Percentiles rank a stretch among this genome's conserved stretches.
phyloP scores from a whole-genome alignment of 2,329 filamentous ascomycete species.

The Colletotrichum sp. region DNA sequence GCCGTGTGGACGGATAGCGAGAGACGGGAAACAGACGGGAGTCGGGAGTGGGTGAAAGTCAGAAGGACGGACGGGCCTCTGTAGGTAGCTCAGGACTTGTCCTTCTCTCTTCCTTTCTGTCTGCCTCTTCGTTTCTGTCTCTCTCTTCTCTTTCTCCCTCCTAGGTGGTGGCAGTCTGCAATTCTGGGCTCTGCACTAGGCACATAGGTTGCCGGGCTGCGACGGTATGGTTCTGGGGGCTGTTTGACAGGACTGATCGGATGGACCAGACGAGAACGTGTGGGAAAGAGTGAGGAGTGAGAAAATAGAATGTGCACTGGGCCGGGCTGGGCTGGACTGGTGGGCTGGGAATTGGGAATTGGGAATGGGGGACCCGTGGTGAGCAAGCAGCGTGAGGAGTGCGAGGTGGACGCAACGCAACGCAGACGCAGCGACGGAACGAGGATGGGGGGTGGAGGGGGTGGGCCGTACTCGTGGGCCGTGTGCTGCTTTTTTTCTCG shows the following conservation, averaged over 20 bases:
- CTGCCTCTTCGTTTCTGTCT: not conserved
- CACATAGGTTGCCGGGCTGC: not conserved
- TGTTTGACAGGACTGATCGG: not conserved
- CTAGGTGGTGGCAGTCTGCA: not conserved
- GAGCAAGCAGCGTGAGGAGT: not conserved
- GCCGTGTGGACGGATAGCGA: not conserved
- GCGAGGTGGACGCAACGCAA: not conserved
- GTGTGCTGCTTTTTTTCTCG: not conserved
- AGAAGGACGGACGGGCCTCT: not conserved
- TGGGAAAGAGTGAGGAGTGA: slow-evolving; percentile 6
- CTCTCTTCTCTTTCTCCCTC: not conserved
- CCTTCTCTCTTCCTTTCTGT: not conserved
- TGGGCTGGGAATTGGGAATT: not conserved
- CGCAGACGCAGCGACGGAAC: not conserved
- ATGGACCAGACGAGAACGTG: not conserved
- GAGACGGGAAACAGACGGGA: not conserved
- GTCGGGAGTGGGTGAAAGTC: not conserved
- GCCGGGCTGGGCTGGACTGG: not conserved
- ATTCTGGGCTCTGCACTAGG: not conserved
- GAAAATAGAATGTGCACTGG: slow-evolving; percentile 19
- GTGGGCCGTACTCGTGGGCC: not conserved
- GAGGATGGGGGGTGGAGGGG: not conserved
- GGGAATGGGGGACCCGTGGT: not conserved
- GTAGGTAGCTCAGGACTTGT: not conserved
- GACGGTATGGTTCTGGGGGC: not conserved